phyloP scores from a whole-genome alignment of 2,329 filamentous ascomycete genomes.

The Exserohilum turcica region DNA sequence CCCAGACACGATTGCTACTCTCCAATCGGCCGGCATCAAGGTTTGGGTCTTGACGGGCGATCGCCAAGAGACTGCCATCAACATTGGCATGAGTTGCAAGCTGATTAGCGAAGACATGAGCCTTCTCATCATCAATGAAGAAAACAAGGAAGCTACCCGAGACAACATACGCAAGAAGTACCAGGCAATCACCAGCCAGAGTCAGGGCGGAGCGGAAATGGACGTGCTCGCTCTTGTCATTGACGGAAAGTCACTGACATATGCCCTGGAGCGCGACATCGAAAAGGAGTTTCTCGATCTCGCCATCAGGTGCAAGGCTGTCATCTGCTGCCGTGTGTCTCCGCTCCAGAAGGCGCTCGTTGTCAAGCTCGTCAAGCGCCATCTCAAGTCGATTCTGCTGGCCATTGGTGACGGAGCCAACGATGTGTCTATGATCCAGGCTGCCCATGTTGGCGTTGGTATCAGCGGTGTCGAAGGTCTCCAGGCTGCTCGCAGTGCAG shows the following conservation, averaged over 20 bases:
- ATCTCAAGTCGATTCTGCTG: conserved; percentile 87
- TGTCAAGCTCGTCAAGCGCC: conserved; percentile 96
- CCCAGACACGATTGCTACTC: conserved; percentile 94
- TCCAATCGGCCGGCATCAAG: conserved; percentile 97
- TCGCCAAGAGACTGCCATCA: conserved; percentile 97
- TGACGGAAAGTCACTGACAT: conserved; percentile 94
- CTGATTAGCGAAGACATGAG: conserved; percentile 99
- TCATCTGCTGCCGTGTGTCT: conserved; percentile 95
- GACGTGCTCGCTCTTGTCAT: conserved; percentile 92
- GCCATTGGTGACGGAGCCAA: conserved; percentile 98
- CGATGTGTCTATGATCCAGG: conserved; percentile 99
- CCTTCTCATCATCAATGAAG: conserved; percentile 93
- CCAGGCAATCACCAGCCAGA: conserved; percentile 84
- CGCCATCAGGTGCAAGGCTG: conserved; percentile 96
- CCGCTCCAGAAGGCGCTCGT: conserved; percentile 96
- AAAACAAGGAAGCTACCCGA: conserved; percentile 74
- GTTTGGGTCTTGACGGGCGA: conserved; percentile 98
- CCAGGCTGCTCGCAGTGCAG: conserved; percentile 92
- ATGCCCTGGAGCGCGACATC: conserved; percentile 87
- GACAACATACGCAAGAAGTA: conserved; percentile 94
- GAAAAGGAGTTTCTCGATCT: conserved; percentile 93
- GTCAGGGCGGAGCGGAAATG: conserved; percentile 74
- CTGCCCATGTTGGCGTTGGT: conserved; percentile 94
- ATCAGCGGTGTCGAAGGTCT: conserved; percentile 97
- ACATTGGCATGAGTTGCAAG: conserved; percentile 99